Evolutionary conservation across 2,329 filamentous ascomycete species (phyloP).

Genomic region (Bipolaris sorokiniana): DNA sequence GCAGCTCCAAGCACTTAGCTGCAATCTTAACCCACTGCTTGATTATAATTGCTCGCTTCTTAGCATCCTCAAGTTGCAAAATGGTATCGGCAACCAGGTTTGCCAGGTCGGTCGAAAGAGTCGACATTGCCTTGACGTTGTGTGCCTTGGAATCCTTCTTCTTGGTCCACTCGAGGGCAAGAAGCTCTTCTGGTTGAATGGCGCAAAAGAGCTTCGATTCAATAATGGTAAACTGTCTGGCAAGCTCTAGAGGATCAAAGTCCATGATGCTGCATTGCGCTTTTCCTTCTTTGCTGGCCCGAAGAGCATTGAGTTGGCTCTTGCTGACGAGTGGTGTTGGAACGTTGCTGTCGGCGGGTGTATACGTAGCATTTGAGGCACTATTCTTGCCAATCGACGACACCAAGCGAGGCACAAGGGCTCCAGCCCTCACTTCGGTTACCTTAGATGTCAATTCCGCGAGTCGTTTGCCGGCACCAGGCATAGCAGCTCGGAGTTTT

Average conservation of each 20-base stretch:
- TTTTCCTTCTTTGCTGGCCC: conserved; percentile 76
- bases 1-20: conserved; percentile 80
- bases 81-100: conserved; percentile 94
- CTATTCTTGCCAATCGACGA: conserved; percentile 89
- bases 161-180: conserved; percentile 94
- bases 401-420: conserved; percentile 79
- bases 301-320: conserved; percentile 75
- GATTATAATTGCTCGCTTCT: conserved; percentile 87
- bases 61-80: conserved; percentile 83
- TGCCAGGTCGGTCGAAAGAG: conserved; percentile 87
- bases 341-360: conserved; percentile 72
- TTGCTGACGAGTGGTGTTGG: conserved; percentile 75
- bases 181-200: conserved; percentile 88
- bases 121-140: conserved; percentile 93
- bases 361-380: conserved; percentile 72
- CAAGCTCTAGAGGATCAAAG: conserved; percentile 88
- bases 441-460: conserved; percentile 81
- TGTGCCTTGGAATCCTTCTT: conserved; percentile 77
- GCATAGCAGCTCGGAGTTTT: conserved; percentile 71
- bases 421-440: conserved; percentile 68
- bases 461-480: conserved; percentile 80
- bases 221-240: conserved; percentile 89
- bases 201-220: conserved; percentile 90
- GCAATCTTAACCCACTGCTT: conserved; percentile 99
- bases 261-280: conserved; percentile 77